Conservation (phyloP, 805 yeast genomes). For the Wickerhamiella sergipiensis region DNA sequence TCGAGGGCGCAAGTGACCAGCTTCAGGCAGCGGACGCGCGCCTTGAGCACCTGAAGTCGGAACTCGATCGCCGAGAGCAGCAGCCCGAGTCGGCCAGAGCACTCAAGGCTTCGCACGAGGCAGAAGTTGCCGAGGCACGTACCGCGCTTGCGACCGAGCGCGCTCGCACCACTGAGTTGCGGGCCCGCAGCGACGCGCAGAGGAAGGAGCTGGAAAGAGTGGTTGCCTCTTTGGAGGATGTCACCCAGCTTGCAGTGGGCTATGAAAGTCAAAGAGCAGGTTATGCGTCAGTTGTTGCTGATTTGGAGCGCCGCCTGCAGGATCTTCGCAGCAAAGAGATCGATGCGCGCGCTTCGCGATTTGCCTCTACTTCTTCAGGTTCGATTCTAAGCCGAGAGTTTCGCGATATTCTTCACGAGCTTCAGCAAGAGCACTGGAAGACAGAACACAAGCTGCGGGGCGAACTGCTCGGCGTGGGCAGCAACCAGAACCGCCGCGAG, state of each 20-base stretch:
- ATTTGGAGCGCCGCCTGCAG: slow-evolving; percentile 19
- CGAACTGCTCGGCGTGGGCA: neutral
- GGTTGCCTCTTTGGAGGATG: slow-evolving; percentile 24
- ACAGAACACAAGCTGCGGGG: neutral
- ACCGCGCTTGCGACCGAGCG: slow-evolving; percentile 11
- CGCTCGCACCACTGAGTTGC: slow-evolving; percentile 17
- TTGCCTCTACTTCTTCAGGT: neutral
- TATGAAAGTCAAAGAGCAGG: slow-evolving; percentile 21
- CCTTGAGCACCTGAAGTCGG: slow-evolving; percentile 3
- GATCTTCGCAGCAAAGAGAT: slow-evolving; percentile 16
- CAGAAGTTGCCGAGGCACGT: slow-evolving; percentile 3
- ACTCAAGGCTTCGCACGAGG: neutral
- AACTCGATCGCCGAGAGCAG: neutral
- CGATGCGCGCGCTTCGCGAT: slow-evolving; percentile 8
- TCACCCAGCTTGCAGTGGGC: slow-evolving; percentile 26
- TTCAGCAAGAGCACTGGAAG: neutral
- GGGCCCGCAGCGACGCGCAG: slow-evolving; percentile 20
- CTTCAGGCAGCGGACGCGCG: slow-evolving; percentile 12
- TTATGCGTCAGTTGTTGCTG: slow-evolving; percentile 8
- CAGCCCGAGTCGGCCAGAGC: neutral
- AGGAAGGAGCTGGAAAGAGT: slow-evolving; percentile 22
- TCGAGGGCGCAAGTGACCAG: slow-evolving; percentile 13
- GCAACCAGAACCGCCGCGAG: neutral
- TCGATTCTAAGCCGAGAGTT: slow-evolving; percentile 1
- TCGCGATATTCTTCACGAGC: slow-evolving; percentile 1